These are phyloP conservation scores for Rhododendron molle DNA, from an alignment of 148 eudicot species.

Conservation along the genomic window DNA sequence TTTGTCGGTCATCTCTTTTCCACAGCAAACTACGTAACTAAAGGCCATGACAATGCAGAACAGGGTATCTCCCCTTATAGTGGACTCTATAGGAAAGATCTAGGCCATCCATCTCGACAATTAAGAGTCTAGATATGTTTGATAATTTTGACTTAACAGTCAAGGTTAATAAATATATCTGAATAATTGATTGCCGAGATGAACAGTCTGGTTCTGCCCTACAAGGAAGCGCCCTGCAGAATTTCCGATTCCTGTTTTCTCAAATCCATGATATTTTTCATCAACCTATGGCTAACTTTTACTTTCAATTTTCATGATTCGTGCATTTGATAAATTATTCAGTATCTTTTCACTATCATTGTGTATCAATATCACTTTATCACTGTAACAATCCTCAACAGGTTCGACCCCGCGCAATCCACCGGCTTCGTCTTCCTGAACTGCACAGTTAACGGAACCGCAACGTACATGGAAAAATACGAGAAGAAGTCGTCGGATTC, in stretches of 20 bases:
- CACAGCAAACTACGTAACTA: not conserved
- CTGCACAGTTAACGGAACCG: conserved; percentile 57
- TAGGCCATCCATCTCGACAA: no score
- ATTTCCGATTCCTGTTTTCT: not conserved
- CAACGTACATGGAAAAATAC: conserved; percentile 52
- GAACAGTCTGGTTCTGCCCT: no score
- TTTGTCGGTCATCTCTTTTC: not conserved
- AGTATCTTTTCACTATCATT: not conserved
- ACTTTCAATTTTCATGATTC: no score
- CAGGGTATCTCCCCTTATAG: not conserved
- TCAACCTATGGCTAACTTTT: no score
- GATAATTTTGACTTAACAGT: no score
- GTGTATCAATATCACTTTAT: not conserved
- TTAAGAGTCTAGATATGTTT: no score
- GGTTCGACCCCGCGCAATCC: conserved; percentile 70
- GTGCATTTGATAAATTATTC: no score
- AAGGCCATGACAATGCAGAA: not conserved
- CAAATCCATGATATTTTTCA: not conserved
- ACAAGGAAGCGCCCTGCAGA: no score
- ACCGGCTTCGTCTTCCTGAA: conserved; percentile 67
- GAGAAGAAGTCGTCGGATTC: conserved; percentile 42
- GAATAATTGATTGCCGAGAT: no score
- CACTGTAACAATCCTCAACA: not conserved
- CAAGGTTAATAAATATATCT: no score
- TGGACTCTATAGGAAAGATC: no score